Evolutionary conservation across 2,329 filamentous ascomycete genomes (phyloP).

Genomic region (Beauveria varroae): DNA sequence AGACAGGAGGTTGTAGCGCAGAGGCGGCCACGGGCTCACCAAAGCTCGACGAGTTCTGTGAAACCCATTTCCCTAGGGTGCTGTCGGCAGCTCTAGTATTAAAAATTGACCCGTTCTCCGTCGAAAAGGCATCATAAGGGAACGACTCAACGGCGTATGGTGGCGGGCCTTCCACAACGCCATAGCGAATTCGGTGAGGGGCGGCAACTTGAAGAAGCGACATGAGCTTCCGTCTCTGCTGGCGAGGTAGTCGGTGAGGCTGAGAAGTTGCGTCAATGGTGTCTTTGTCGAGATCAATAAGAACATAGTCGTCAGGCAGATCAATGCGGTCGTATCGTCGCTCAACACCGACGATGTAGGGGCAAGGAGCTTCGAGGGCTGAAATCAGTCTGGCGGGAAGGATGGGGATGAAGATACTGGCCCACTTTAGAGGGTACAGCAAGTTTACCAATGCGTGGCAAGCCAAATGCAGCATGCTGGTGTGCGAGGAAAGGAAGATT

Average conservation of each 20-base stretch:
- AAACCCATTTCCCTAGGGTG: constrained; percentile 76
- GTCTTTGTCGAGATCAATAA: constrained; percentile 89
- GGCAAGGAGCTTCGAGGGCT: constrained; percentile 87
- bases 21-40: constrained; percentile 50
- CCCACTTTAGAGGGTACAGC: constrained; percentile 86
- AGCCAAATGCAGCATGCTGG: constrained; percentile 90
- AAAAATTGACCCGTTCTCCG: constrained; percentile 77
- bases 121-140: constrained; percentile 82
- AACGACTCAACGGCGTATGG: constrained; percentile 90
- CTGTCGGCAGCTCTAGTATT: constrained; percentile 61
- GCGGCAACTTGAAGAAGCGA: constrained; percentile 84
- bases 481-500: constrained; percentile 91
- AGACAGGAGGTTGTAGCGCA: constrained; percentile 57
- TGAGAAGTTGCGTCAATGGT: constrained; percentile 76
- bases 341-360: constrained; percentile 95
- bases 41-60: constrained; percentile 84
- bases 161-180: constrained; percentile 80
- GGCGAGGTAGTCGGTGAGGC: constrained; percentile 74
- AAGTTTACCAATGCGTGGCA: constrained; percentile 80
- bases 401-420: constrained; percentile 88
- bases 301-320: constrained; percentile 86
- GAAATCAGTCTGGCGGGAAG: constrained; percentile 82
- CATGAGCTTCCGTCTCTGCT: constrained; percentile 82
- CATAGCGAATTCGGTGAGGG: constrained; percentile 79
- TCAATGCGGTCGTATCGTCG: constrained; percentile 79